These are phyloP conservation scores for Tieghemostelium lacteum DNA, from an alignment of 78 protist genomes.

Conservation along the genomic window DNA sequence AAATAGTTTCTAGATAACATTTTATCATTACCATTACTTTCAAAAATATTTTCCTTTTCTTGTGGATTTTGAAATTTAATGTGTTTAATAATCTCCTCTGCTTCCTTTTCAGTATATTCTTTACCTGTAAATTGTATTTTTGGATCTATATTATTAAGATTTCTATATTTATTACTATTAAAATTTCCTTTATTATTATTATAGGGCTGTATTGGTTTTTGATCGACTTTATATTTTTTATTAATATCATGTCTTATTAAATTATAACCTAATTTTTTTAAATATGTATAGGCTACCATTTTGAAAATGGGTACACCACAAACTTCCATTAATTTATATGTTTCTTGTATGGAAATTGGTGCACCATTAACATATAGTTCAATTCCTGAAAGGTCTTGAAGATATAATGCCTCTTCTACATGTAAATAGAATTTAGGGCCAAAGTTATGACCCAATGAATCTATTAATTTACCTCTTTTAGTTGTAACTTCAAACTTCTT, in stretches of 20 bases:
- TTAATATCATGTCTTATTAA: slow-evolving; percentile 15
- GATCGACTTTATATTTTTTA: background rate
- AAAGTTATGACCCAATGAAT: slow-evolving; percentile 31
- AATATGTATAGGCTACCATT: slow-evolving; percentile 3
- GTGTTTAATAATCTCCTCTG: too few relatives aligned
- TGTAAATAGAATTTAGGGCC: slow-evolving; percentile 10
- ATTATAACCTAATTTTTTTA: slow-evolving; percentile 40
- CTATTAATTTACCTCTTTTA: slow-evolving; percentile 41
- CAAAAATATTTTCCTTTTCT: too few relatives aligned
- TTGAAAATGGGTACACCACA: slow-evolving; percentile 23
- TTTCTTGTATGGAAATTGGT: slow-evolving; percentile 37
- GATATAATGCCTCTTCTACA: slow-evolving; percentile 40
- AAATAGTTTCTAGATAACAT: too few relatives aligned
- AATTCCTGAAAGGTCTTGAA: slow-evolving; percentile 2
- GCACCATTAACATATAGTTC: slow-evolving; percentile 16
- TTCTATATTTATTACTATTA: background rate
- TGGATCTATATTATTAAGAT: background rate
- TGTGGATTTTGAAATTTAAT: too few relatives aligned
- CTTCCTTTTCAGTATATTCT: background rate
- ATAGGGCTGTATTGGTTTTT: background rate
- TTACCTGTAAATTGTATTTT: background rate
- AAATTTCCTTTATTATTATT: slow-evolving; percentile 2
- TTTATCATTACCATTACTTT: too few relatives aligned
- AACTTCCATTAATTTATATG: slow-evolving; percentile 25
- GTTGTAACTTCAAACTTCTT: slow-evolving; percentile 1